Evolutionary conservation across 192 early-diverging fungal genomes (phyloP), one percentile per base, ranked within the genome.

Genomic region (Diversispora eburnea): DNA sequence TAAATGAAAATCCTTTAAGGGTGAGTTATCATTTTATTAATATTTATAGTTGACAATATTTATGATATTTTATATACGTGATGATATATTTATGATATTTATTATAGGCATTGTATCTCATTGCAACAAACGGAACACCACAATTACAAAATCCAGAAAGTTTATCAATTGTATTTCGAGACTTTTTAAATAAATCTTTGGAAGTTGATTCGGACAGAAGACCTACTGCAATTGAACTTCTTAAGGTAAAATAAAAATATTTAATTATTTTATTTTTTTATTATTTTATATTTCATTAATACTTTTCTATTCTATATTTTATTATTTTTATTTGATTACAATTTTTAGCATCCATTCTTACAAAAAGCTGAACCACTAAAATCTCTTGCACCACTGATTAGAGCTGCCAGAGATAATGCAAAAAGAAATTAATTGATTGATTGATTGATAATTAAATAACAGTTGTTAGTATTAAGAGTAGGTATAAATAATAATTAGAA

Each of bases 51-150:
- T 17, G 3, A 49, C 5, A 22, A 42, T 49, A 2, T 22, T 25
- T 67, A 17, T 17, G 1, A 33, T 5, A 81, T 84, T 3, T 74
- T 88, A 62, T 87, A 87, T 79, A 73, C 88, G 41, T 85, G 88
- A 81, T 22, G 48, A 69, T 71, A 39, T 52, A 51, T 47, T 64
- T 13, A 54, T 3, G 5, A 13, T 66, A 47, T 22, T 72, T 70
- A 42, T 15, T 47, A 8, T 56, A 87, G 76, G 95, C 95, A 8
- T 77, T 98, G 67, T 96, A 95, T 74, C 77, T 98, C 73, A 98
- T 98, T 87, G 95, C 95, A 3, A 98, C 94, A 15, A 98, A 93
- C 57, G 97, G 97, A 39, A 97, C 94, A 8, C 97, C 95, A 8
- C 87, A 89, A 51, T 79, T 99, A 33, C 91, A 98, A 83, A 87